phyloP scores from a whole-genome alignment of 768 basidiomycete genomes.

The Zangia roseola region DNA sequence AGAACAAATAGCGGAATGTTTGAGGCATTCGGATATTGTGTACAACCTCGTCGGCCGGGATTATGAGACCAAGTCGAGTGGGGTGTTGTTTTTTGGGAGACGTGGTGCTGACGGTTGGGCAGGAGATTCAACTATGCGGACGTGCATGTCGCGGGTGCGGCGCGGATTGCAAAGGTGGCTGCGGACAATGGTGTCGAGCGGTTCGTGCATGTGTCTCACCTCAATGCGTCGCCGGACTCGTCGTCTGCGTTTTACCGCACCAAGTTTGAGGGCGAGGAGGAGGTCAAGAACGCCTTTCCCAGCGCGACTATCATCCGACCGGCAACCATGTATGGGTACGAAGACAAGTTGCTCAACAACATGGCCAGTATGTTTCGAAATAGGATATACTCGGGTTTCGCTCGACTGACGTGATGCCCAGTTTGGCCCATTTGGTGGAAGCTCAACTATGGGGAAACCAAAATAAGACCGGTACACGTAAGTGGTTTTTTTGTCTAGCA shows the following conservation, averaged over 20 bases:
- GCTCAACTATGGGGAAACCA: slow-evolving; percentile 84
- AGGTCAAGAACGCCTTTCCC: slow-evolving; percentile 80
- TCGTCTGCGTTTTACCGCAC: slow-evolving; percentile 81
- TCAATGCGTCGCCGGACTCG: slow-evolving; percentile 83
- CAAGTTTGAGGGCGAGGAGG: slow-evolving; percentile 88
- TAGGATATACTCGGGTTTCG: slow-evolving; percentile 4
- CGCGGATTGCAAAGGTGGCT: slow-evolving; percentile 82
- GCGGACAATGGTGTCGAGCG: slow-evolving; percentile 75
- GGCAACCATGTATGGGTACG: slow-evolving; percentile 84
- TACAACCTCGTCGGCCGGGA: slow-evolving; percentile 95
- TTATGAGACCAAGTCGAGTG: slow-evolving; percentile 87
- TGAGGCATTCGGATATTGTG: slow-evolving; percentile 93
- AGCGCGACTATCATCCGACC: slow-evolving; percentile 88
- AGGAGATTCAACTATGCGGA: slow-evolving; percentile 88
- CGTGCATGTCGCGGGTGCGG: slow-evolving; percentile 82
- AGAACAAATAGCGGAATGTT: slow-evolving; percentile 87
- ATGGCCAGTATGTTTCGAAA: slow-evolving; percentile 69
- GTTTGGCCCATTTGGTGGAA: slow-evolving; percentile 95
- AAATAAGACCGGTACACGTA: slow-evolving; percentile 90
- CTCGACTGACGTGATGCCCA: slow-evolving; percentile 15
- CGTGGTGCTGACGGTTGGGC: slow-evolving; percentile 13
- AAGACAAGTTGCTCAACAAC: slow-evolving; percentile 92
- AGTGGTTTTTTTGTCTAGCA: slow-evolving; percentile 32
- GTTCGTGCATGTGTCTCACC: slow-evolving; percentile 91
- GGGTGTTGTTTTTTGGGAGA: slow-evolving; percentile 10